Base-by-base conservation (phyloP, 805 yeast genomes). In the Teunomyces aglyptinius region DNA sequence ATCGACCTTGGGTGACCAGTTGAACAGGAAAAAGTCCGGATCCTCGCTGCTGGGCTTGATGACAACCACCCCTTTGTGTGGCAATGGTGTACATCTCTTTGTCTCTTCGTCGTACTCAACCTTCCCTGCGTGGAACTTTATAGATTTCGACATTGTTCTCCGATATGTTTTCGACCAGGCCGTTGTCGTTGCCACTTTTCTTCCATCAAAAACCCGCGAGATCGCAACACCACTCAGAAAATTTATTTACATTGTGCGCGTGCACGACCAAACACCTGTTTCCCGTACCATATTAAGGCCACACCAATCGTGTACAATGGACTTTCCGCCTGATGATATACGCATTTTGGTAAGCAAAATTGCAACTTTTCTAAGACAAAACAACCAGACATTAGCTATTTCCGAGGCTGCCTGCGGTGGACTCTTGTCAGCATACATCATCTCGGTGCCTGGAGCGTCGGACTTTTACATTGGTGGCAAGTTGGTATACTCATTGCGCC, bases 321-420 rank as follows among this genome's bases (percentile, higher is more conserved):
- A 63, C 29, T 86, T 86, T 56, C 92, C 92, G 12, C 88, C 91
- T 2, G 62, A 64, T 6, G 81, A 77, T 13, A 70, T 85, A 4
- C 62, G 68, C 35, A 57, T 49, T 19, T 66, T 82, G 7, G 89
- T 86, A 3, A 58, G 60, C 7, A 67, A 73, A 58, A 86, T 89
- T 36, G 83, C 94, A 0, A 65, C 61, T 29, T 69, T 82, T 4
- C 71, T 89, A 19, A 65, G 78, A 15, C 59, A 63, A 15, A 70
- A 82, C 22, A 64, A 74, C 11, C 83, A 84, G 60, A 86, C 96
- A 0, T 67, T 89, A 18, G 87, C 95, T 0, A 85, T 86, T 1
- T 82, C 91, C 5, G 96, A 89, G 57, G 90, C 91, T 2, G 95
- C 96, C 0, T 89, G 96, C 63, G 96, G 96, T 6, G 96, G 96